These are phyloP conservation scores for Zelopaecilomyces penicillatus DNA, from an alignment of 2,329 filamentous ascomycete species.

Conservation along the genomic window DNA sequence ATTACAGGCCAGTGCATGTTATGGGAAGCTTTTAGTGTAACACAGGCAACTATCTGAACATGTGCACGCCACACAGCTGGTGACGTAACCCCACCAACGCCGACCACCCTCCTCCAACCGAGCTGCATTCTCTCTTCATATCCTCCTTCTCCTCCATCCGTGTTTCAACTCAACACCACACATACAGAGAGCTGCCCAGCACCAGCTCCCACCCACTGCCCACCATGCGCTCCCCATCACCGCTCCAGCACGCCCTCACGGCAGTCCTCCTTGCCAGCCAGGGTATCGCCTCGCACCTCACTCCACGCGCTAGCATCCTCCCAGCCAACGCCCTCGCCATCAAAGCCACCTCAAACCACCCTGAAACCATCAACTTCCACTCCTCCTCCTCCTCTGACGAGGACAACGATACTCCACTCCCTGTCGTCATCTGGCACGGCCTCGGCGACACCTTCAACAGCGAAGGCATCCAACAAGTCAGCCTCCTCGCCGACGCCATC, in stretches of 20 bases:
- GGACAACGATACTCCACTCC: conserved; percentile 60
- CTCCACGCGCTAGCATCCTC: conserved; percentile 8
- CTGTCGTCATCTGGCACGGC: conserved; percentile 91
- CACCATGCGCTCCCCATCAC: conserved; percentile 1
- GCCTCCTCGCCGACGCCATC: conserved; percentile 58
- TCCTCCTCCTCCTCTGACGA: conserved; percentile 16
- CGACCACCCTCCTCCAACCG: no score
- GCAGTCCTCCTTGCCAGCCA: conserved; percentile 4
- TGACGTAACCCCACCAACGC: no score
- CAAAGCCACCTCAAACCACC: conserved; percentile 9
- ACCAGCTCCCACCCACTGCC: not conserved
- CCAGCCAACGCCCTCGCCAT: conserved; percentile 24
- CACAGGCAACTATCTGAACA: no score
- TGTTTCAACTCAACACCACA: not conserved
- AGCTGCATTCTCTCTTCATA: not conserved
- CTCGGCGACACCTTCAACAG: conserved; percentile 66
- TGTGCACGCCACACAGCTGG: no score
- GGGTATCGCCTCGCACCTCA: not conserved
- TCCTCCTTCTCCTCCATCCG: not conserved
- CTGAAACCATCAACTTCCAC: conserved; percentile 11
- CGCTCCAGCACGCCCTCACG: not conserved
- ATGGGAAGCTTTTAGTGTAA: no score
- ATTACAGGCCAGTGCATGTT: no score
- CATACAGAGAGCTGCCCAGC: not conserved
- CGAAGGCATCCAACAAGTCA: conserved; percentile 65